phyloP scores from a whole-genome alignment of 2,329 filamentous ascomycete species.

The Penicillium expansum region DNA sequence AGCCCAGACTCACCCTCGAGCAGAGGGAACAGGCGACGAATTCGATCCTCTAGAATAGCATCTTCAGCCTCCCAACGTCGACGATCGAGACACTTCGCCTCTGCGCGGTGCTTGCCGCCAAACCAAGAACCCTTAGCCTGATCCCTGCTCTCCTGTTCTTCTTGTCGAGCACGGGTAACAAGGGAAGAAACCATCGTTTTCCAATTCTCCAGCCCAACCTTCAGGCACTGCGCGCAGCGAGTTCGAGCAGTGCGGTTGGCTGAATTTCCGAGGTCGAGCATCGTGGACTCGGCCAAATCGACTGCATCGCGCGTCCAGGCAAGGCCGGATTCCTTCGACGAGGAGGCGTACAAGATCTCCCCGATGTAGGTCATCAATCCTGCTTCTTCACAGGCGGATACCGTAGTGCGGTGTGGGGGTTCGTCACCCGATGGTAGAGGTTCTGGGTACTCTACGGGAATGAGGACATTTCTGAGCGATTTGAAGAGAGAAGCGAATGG shows the following conservation, averaged over 20 bases:
- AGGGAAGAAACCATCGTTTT: conserved; percentile 71
- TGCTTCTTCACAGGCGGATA: conserved; percentile 77
- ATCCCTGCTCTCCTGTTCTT: conserved; percentile 36
- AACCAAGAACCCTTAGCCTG: conserved; percentile 37
- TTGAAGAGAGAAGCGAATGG: conserved; percentile 37
- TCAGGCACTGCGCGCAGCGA: conserved; percentile 73
- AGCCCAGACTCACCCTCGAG: conserved; percentile 33
- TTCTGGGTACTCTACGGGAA: conserved; percentile 64
- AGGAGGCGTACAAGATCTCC: conserved; percentile 79
- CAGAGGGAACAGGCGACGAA: conserved; percentile 29
- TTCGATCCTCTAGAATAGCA: conserved; percentile 38
- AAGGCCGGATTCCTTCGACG: conserved; percentile 67
- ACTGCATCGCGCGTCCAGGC: conserved; percentile 89
- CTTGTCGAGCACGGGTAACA: conserved; percentile 42
- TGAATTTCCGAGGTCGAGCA: conserved; percentile 34
- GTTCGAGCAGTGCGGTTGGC: conserved; percentile 46
- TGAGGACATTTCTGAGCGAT: conserved; percentile 44
- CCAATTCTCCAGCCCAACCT: conserved; percentile 78
- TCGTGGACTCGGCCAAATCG: conserved; percentile 69
- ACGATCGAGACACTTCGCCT: conserved; percentile 31
- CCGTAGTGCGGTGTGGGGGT: conserved; percentile 61
- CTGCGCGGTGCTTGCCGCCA: conserved; percentile 27
- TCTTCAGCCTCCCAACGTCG: conserved; percentile 43
- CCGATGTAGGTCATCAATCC: conserved; percentile 86
- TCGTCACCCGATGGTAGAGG: conserved; percentile 68